Conservation (phyloP, 768 basidiomycete genomes). For the Kwoniella bestiolae region DNA sequence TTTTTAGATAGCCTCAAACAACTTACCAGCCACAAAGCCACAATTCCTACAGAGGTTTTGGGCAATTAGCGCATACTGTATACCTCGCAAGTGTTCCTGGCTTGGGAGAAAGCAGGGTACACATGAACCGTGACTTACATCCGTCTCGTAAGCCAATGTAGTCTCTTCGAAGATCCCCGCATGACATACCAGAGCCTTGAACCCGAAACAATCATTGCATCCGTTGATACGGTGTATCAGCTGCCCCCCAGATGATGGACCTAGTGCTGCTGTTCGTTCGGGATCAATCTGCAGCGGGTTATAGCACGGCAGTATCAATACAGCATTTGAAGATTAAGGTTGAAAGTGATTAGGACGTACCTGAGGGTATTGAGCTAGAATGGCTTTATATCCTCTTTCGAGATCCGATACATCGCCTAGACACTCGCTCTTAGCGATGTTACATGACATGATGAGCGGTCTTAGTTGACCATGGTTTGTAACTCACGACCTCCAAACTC, state of each 20-base stretch:
- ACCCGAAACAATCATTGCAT: constrained; percentile 81
- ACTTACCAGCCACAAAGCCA: too few species aligned
- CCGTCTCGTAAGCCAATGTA: constrained; percentile 82
- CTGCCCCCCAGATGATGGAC: constrained; percentile 76
- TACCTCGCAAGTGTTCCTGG: too few species aligned
- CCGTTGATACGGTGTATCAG: constrained; percentile 87
- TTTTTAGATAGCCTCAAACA: too few species aligned
- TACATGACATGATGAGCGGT: too few species aligned
- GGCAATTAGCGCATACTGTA: too few species aligned
- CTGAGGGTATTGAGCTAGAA: constrained; percentile 52
- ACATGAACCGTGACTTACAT: constrained; percentile 58
- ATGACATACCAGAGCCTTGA: constrained; percentile 90
- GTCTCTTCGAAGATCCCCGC: constrained; percentile 70
- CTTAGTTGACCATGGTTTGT: background rate
- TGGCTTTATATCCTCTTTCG: constrained; percentile 55
- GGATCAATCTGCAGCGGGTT: constrained; percentile 51
- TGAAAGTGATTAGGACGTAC: too few species aligned
- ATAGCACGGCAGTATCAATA: too few species aligned
- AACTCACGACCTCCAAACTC: constrained; percentile 58
- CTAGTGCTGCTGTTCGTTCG: constrained; percentile 62
- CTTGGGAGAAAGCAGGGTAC: background rate
- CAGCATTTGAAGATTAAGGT: too few species aligned
- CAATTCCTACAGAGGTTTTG: too few species aligned
- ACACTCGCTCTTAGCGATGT: background rate
- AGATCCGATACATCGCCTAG: constrained; percentile 54